A percentile compares a stretch with the other conserved stretches of the same genome.
Conservation (phyloP, 2,329 filamentous ascomycete genomes). For the Fusarium transvaalense region DNA sequence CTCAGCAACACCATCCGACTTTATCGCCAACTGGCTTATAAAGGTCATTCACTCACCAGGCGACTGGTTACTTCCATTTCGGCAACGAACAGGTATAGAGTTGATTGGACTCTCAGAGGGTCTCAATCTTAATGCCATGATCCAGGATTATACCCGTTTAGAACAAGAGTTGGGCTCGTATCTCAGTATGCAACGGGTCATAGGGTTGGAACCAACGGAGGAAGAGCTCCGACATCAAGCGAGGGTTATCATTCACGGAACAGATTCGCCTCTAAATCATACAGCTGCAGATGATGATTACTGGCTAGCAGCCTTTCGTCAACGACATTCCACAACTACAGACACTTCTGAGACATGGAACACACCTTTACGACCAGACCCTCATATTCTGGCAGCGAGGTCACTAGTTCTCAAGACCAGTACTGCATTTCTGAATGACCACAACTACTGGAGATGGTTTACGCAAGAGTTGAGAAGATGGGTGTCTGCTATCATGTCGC, state of each 20-base stretch:
- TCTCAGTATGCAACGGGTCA: conserved; percentile 30
- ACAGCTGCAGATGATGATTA: conserved; percentile 43
- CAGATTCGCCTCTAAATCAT: conserved; percentile 33
- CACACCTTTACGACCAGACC: conserved; percentile 2
- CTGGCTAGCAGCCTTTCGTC: conserved; percentile 42
- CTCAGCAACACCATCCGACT: conserved; percentile 41
- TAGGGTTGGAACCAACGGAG: conserved; percentile 39
- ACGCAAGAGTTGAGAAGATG: conserved; percentile 42
- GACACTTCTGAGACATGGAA: conserved; percentile 21
- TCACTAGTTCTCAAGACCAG: conserved; percentile 33
- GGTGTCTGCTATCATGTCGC: conserved; percentile 46
- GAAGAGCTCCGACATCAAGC: conserved; percentile 39
- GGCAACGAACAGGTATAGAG: conserved; percentile 31
- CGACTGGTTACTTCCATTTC: conserved; percentile 41
- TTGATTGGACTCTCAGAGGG: not conserved
- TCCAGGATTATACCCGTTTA: conserved; percentile 41
- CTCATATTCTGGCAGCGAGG: conserved; percentile 24
- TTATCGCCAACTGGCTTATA: conserved; percentile 46
- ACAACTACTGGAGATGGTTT: conserved; percentile 45
- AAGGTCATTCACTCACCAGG: conserved; percentile 35
- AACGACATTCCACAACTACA: conserved; percentile 30
- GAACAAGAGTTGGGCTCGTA: conserved; percentile 37
- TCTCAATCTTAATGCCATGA: conserved; percentile 23
- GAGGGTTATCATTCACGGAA: conserved; percentile 35
- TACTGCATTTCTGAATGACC: conserved; percentile 42